Conservation (phyloP, 2,329 filamentous ascomycete genomes). For the Scedosporium minutisporum region DNA sequence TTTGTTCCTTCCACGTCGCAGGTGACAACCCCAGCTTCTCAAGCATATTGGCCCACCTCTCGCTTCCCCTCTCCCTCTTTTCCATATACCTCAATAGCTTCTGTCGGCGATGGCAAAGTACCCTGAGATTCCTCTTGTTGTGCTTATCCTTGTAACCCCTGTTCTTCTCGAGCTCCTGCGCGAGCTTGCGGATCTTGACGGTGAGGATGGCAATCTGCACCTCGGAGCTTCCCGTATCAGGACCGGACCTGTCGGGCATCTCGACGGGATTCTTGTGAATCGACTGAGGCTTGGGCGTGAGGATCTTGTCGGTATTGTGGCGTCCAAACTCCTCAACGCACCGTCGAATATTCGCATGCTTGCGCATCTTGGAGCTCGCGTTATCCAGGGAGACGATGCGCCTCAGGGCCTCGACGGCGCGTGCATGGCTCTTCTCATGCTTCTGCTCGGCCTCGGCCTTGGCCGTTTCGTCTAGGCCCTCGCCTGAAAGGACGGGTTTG, state of each 20-base stretch:
- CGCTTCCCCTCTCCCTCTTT: conserved; percentile 80
- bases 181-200: conserved; percentile 78
- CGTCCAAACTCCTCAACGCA: conserved; percentile 84
- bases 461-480: conserved; percentile 17
- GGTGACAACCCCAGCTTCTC: conserved; percentile 76
- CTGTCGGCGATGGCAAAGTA: conserved; percentile 82
- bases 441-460: conserved; percentile 22
- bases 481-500: conserved; percentile 37
- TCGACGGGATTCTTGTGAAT: conserved; percentile 29
- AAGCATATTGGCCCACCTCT: conserved; percentile 80
- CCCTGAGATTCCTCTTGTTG: conserved; percentile 81
- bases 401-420: conserved; percentile 64
- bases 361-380: conserved; percentile 66
- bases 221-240: conserved; percentile 89
- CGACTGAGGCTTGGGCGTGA: conserved; percentile 52
- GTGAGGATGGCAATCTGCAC: conserved; percentile 97
- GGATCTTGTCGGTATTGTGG: conserved; percentile 68
- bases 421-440: conserved; percentile 50
- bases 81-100: conserved; percentile 81
- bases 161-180: conserved; percentile 57
- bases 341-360: conserved; percentile 72
- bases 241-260: conserved; percentile 57
- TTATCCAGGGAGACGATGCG: conserved; percentile 74
- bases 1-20: conserved; percentile 85
- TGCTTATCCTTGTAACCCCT: conserved; percentile 76